A percentile compares a stretch with the other conserved stretches of the same genome.
Evolutionary conservation across 805 yeast species (phyloP).

Genomic region (Isabelozyma pseudorhagii): DNA sequence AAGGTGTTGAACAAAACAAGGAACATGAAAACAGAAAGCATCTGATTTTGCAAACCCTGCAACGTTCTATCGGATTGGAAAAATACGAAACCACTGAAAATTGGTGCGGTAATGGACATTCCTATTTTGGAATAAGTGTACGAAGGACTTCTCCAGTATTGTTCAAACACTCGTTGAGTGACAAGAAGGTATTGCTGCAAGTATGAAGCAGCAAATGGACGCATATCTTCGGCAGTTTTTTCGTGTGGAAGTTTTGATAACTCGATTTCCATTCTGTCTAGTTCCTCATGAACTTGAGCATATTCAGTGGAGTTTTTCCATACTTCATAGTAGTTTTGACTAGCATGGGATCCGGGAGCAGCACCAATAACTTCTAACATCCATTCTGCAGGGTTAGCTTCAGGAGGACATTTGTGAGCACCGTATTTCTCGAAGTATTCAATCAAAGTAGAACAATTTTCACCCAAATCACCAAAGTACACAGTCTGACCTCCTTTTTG

Average conservation of each 20-base stretch:
- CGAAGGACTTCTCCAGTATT: conserved; percentile 33
- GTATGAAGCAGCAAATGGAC: conserved; percentile 13
- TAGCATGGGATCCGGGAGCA: conserved; percentile 27
- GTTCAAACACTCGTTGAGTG: conserved; percentile 31
- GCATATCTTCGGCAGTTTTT: conserved; percentile 9
- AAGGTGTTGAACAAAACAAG: conserved; percentile 53
- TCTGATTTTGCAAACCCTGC: conserved; percentile 53
- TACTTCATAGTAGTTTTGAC: conserved; percentile 19
- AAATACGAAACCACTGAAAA: conserved; percentile 67
- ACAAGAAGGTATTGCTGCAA: conserved; percentile 20
- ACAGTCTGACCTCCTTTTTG: conserved; percentile 72
- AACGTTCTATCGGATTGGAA: conserved; percentile 44
- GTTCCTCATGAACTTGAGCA: conserved; percentile 8
- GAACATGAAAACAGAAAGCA: conserved; percentile 74
- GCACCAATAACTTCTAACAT: conserved; percentile 27
- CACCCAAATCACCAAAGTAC: conserved; percentile 72
- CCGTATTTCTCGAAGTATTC: conserved; percentile 66
- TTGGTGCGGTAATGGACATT: conserved; percentile 39
- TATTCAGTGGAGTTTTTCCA: conserved; percentile 20
- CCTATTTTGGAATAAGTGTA: conserved; percentile 51
- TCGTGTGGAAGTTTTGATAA: conserved; percentile 15
- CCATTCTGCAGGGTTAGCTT: conserved; percentile 67
- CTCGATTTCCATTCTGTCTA: conserved; percentile 16
- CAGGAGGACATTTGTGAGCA: conserved; percentile 61
- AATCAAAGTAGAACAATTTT: conserved; percentile 53